Base-by-base conservation (phyloP, 108 stramenopile species). In the Parmales sp. region DNA sequence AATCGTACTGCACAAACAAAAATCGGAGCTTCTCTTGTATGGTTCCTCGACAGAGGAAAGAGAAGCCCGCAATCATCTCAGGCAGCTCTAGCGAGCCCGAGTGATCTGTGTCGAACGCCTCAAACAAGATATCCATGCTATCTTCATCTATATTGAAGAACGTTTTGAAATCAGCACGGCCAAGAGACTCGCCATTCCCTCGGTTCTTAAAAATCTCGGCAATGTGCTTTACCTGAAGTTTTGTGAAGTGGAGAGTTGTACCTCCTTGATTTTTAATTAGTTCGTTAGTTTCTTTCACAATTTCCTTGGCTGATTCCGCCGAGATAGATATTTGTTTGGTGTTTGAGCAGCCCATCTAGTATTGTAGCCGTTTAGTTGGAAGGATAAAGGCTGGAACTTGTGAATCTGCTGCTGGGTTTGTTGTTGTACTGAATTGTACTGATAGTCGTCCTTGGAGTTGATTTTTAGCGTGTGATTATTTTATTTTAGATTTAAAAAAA, bases 51-150 rank as follows among this genome's bases (percentile, higher is more conserved):
- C 54, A 60, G n/a, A 60, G 13, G 31, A 60, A 60, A 34, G 54
- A 60, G 3, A 60, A 34, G 16, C 54, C 54, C 31, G n/a, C 18
- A 13, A 60, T 60, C 54, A 60, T 60, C 54, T 60, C 54, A 3
- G 54, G 31, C 28, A 60, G 54, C 31, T 60, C 54, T 3, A 60
- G 31, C 31, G 54, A 34, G 3, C 54, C 54, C 31, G 26, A 26
- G 54, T 60, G 54, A 29, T 60, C 54, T 28, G 20, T 60, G 54
- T 60, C 54, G 54, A 60, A 60, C 2, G 54, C 54, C 5, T 60
- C 54, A 34, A 34, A 60, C 18, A 60, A 16, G 26, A 60, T 60
- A 16, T 60, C 54, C 8, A 60, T 5, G 26, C 31, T 34, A 6
- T 28, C 31, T 34, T 60, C 54, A 34, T 60, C 54, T 13, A 60